Evolutionary conservation across 139 green algal species (phyloP), one percentile per base, ranked within the genome.

Genomic region (Pleodorina starrii): DNA sequence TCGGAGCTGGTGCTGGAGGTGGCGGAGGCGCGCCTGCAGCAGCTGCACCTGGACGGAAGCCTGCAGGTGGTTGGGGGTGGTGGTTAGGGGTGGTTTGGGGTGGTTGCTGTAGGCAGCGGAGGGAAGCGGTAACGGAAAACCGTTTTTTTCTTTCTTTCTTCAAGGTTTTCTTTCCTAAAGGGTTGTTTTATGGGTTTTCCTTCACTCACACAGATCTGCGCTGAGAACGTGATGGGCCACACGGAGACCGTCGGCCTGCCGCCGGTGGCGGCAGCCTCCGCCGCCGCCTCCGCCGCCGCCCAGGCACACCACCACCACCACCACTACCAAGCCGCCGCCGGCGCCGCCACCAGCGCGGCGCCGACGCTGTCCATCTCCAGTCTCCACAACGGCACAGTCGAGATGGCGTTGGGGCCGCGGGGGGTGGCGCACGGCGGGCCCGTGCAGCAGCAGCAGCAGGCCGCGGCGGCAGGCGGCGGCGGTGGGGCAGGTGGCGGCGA

Each of bases 11-110:
- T 97, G 74, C 91, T 98, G 54, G 96, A 98, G 92, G 66, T 97
- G 38, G 97, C 96, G 7, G 97, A 99, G 90, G 92, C 94, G 0
- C 83, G 93, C 12, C 81, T 98, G 69, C 23, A 91, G 38, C 92
- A 96, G 66, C 89, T 99, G 74, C 51, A 93, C 38, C 85, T 98
- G 25, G 88, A 94, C 4, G 97, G 97, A 88, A 97, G 92, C 92
- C 91, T 99, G 57, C 89, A 96, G 40, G 93, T 98, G 54, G 11
- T 79, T 17, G 71, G 7, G 36, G n/a, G 25, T 43, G n/a, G n/a
- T n/a, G n/a, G n/a, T n/a, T n/a, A n/a, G n/a, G n/a, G n/a, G n/a
- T n/a, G n/a, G n/a, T n/a, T n/a, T n/a, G n/a, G n/a, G n/a, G n/a
- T n/a, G n/a, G n/a, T n/a, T n/a, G n/a, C n/a, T n/a, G n/a, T n/a